phyloP scores from a whole-genome alignment of 179 eudicot species.

The Silene noctiflora region DNA sequence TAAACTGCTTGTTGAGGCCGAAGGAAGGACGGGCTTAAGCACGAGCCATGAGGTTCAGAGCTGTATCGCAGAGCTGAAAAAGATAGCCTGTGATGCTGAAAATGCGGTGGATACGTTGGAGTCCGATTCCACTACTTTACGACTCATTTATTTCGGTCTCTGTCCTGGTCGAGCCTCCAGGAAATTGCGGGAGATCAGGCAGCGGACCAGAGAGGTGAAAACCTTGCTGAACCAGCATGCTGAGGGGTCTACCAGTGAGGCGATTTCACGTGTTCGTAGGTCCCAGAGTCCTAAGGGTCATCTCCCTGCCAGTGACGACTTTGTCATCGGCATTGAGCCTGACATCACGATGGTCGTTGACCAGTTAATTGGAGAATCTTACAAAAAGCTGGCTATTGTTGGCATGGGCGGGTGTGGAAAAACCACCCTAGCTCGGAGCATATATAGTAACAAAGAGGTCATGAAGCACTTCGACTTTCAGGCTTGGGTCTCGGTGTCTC shows the following conservation, averaged over 20 bases:
- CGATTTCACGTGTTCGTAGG: background rate
- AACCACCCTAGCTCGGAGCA: constrained; percentile 25
- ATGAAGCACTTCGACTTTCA: constrained; percentile 18
- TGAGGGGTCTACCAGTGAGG: constrained; percentile 2
- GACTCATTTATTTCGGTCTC: background rate
- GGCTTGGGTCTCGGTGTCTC: constrained; percentile 29
- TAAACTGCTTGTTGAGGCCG: background rate
- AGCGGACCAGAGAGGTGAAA: constrained; percentile 8
- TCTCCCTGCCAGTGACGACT: constrained; percentile 18
- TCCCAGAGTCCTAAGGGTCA: constrained; percentile 3
- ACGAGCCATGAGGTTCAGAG: background rate
- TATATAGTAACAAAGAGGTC: constrained; percentile 8
- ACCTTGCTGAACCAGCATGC: background rate
- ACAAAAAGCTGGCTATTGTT: constrained; percentile 17
- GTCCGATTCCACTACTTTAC: background rate
- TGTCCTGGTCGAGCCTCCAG: background rate
- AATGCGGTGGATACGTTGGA: constrained; percentile 22
- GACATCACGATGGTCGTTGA: constrained; percentile 17
- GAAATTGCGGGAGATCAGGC: constrained; percentile 7
- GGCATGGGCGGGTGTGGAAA: constrained; percentile 35
- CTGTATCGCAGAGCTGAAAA: constrained; percentile 14
- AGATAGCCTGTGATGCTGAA: constrained; percentile 24
- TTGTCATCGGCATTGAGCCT: constrained; percentile 21
- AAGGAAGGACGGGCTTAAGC: background rate
- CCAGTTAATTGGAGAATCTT: background rate